These are phyloP conservation scores for Scheffersomyces coipomensis DNA, from an alignment of 805 yeast genomes.

Conservation along the genomic window DNA sequence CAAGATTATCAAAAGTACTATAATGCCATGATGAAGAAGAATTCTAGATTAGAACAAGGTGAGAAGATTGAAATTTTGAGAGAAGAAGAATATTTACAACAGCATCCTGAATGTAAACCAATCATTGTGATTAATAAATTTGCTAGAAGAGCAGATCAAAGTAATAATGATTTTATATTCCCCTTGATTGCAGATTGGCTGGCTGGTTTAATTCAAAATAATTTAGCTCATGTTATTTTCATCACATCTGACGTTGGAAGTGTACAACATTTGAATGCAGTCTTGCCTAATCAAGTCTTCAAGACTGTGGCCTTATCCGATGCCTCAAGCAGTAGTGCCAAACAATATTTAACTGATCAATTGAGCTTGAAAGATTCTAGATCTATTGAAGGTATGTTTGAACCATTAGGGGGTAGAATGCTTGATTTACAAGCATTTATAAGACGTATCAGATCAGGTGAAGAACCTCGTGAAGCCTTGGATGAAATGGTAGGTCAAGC, in stretches of 20 bases:
- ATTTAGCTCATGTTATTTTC: conserved; percentile 86
- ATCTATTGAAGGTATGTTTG: conserved; percentile 46
- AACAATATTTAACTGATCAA: conserved; percentile 63
- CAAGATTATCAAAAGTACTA: conserved; percentile 29
- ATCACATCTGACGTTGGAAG: conserved; percentile 85
- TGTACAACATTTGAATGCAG: conserved; percentile 60
- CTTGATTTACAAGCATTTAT: conserved; percentile 87
- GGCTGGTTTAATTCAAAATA: conserved; percentile 67
- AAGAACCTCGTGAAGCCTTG: conserved; percentile 72
- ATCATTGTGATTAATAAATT: conserved; percentile 81
- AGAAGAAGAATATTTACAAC: conserved; percentile 81
- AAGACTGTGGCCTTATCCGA: conserved; percentile 73
- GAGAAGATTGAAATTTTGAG: conserved; percentile 39
- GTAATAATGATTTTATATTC: conserved; percentile 61
- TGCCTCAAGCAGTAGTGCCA: conserved; percentile 72
- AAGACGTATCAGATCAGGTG: conserved; percentile 87
- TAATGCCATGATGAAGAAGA: conserved; percentile 15
- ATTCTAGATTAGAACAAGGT: conserved; percentile 16
- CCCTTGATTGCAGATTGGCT: conserved; percentile 88
- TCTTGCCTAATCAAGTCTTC: conserved; percentile 86
- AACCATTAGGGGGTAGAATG: conserved; percentile 92
- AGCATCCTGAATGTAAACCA: conserved; percentile 83
- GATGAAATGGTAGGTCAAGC: conserved; percentile 80
- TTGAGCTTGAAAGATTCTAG: conserved; percentile 25
- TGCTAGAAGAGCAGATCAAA: conserved; percentile 49